Evolutionary conservation across 2,329 filamentous ascomycete genomes (phyloP).

Genomic region (Claviceps citrina): DNA sequence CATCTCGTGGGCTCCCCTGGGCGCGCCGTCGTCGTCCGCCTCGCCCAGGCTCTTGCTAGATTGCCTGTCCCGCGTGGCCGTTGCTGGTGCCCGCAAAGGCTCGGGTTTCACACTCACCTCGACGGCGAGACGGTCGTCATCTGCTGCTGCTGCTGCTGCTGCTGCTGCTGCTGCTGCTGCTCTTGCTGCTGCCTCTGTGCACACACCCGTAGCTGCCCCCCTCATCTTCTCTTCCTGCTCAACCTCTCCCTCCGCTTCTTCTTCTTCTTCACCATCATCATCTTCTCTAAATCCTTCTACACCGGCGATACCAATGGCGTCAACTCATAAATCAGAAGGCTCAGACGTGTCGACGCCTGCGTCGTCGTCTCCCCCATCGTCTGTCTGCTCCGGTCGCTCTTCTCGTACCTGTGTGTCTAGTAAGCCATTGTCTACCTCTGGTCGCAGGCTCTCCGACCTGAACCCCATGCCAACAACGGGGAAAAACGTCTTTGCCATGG

Average conservation of each 20-base stretch:
- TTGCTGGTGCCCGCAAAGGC: too few species aligned
- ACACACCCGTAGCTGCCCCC: neutral
- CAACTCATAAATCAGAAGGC: slow-evolving; percentile 28
- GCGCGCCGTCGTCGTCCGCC: too few species aligned
- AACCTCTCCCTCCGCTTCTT: neutral
- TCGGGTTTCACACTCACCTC: too few species aligned
- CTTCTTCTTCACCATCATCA: slow-evolving; percentile 7
- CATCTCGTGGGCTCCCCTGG: too few species aligned
- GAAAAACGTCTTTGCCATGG: slow-evolving; percentile 38
- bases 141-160: neutral
- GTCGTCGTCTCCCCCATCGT: slow-evolving; percentile 35
- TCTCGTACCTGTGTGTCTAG: slow-evolving; percentile 36
- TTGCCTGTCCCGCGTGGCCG: too few species aligned
- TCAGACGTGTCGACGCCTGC: slow-evolving; percentile 40
- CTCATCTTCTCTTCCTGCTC: neutral
- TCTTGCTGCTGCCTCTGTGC: neutral
- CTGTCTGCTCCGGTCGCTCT: slow-evolving; percentile 30
- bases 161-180: neutral
- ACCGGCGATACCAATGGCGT: slow-evolving; percentile 19
- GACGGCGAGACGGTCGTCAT: slow-evolving; percentile 1
- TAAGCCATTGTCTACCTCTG: slow-evolving; percentile 35
- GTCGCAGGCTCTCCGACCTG: slow-evolving; percentile 34
- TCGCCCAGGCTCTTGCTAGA: too few species aligned
- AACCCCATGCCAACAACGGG: slow-evolving; percentile 44
- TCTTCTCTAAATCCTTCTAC: too few species aligned